Evolutionary conservation across 306 rosid genomes (phyloP).

Genomic region (Pyrus betulifolia): DNA sequence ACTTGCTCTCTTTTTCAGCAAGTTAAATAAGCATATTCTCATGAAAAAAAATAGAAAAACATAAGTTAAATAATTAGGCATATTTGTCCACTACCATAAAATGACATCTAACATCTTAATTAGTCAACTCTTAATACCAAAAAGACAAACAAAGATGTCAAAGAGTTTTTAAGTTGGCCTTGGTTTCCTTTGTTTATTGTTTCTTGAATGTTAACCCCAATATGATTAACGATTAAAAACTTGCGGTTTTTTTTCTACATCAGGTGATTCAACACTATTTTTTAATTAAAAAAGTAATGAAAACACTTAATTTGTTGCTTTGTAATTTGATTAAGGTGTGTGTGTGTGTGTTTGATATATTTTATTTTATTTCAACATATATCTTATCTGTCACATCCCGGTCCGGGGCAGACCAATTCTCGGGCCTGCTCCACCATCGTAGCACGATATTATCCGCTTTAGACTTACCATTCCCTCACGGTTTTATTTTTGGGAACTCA

Average conservation of each 20-base stretch:
- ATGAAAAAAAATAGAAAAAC: neutral
- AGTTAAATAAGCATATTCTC: neutral
- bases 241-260: neutral
- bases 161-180: neutral
- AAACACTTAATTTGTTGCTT: neutral
- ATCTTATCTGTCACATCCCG: too few relatives aligned
- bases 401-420: too few relatives aligned
- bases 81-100: conserved; percentile 5
- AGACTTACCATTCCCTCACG: too few relatives aligned
- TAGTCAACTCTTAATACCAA: conserved; percentile 34
- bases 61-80: neutral
- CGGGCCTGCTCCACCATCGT: too few relatives aligned
- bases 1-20: neutral
- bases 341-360: neutral
- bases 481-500: too few relatives aligned
- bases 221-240: neutral
- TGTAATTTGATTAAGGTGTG: neutral
- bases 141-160: neutral
- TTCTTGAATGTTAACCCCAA: conserved; percentile 2
- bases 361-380: neutral
- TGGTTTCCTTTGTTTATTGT: neutral
- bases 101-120: conserved; percentile 1
- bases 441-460: too few relatives aligned
- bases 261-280: neutral
- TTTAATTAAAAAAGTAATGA: neutral